phyloP scores from a whole-genome alignment of 2,329 filamentous ascomycete species.

The Capronia coronata region DNA sequence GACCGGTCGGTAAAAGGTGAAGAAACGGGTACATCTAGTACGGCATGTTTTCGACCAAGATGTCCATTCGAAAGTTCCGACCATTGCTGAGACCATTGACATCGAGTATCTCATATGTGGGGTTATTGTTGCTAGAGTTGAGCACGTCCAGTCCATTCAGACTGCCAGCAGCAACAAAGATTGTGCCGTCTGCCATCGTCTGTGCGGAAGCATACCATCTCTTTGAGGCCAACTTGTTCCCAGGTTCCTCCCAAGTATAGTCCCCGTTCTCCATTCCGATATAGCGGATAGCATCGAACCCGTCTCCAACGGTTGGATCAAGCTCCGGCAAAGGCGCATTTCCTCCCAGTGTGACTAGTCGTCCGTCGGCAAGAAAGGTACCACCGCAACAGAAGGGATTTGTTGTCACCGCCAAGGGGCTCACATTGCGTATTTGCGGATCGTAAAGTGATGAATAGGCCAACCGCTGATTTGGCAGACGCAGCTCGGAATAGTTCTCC shows the following conservation, averaged over 20 bases:
- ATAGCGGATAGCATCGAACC: constrained; percentile 53
- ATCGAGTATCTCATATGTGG: constrained; percentile 56
- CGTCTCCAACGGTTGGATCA: constrained; percentile 54
- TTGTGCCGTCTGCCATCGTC: constrained; percentile 50
- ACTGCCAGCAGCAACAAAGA: constrained; percentile 57
- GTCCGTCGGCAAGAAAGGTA: constrained; percentile 52
- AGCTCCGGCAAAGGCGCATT: constrained; percentile 51
- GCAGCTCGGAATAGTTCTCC: constrained; percentile 55
- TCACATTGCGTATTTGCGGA: constrained; percentile 40
- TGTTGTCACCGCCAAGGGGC: constrained; percentile 34
- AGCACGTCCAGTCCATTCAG: constrained; percentile 53
- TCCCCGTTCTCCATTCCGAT: constrained; percentile 44
- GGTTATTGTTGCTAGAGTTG: constrained; percentile 54
- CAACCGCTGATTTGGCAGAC: constrained; percentile 48
- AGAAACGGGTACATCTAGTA: constrained; percentile 62
- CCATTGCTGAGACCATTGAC: constrained; percentile 43
- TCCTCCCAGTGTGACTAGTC: constrained; percentile 51
- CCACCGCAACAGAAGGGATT: constrained; percentile 59
- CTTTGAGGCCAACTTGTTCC: constrained; percentile 48
- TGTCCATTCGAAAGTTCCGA: constrained; percentile 46
- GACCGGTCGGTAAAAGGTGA: constrained; percentile 52
- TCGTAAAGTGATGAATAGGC: constrained; percentile 58
- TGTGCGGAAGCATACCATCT: constrained; percentile 59
- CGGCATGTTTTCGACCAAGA: constrained; percentile 52
- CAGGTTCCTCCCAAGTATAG: constrained; percentile 50